phyloP scores from a whole-genome alignment of 805 yeast genomes.

The Myxozyma monticola region DNA sequence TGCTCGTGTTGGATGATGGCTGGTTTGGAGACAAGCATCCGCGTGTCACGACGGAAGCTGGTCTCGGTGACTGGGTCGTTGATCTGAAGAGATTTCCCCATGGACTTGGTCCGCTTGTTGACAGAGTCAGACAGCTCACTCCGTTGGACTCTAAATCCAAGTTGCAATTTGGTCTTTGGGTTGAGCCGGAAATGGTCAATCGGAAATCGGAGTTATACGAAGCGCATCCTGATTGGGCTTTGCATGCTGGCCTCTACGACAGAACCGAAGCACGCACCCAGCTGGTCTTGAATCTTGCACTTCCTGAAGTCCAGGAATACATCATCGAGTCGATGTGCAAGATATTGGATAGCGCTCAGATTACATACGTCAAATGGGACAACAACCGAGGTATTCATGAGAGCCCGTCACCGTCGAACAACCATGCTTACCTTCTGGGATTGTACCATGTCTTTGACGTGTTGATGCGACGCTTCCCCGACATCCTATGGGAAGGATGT shows the following conservation, averaged over 20 bases:
- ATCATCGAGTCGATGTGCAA: neutral
- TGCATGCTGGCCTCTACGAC: neutral
- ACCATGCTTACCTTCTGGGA: constrained; percentile 3
- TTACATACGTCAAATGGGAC: constrained; percentile 4
- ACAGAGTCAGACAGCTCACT: neutral
- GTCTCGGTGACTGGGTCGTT: constrained; percentile 2
- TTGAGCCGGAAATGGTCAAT: constrained; percentile 3
- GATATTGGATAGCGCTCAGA: neutral
- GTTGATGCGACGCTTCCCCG: constrained; percentile 1
- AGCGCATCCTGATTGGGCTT: constrained; percentile 1
- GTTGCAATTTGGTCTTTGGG: neutral
- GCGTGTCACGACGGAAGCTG: neutral
- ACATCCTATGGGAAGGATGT: constrained; percentile 5
- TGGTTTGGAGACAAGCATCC: constrained; percentile 5
- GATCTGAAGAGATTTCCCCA: neutral
- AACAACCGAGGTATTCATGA: constrained; percentile 3
- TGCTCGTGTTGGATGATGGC: constrained; percentile 3
- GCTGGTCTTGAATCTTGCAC: neutral
- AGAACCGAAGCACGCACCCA: neutral
- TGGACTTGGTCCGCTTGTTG: neutral
- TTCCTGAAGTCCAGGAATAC: neutral
- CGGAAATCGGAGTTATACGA: neutral
- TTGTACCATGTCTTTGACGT: neutral
- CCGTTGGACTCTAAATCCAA: no score
- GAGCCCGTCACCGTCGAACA: neutral